These are phyloP conservation scores for Fusarium guadeloupense DNA, from an alignment of 2,329 filamentous ascomycete species.

Conservation along the genomic window DNA sequence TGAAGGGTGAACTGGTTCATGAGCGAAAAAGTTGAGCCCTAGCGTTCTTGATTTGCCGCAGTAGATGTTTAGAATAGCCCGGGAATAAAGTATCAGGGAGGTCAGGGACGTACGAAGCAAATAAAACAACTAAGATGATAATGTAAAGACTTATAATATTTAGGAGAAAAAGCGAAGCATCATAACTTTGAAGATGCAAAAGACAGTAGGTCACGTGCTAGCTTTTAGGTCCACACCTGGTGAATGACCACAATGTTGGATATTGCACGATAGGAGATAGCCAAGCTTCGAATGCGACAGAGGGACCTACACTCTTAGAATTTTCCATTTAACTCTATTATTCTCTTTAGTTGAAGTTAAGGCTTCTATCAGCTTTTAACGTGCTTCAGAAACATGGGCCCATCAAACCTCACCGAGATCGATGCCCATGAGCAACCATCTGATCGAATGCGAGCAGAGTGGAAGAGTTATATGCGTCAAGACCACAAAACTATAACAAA, in stretches of 20 bases:
- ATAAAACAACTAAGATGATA: too few relatives aligned
- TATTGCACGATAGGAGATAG: not conserved
- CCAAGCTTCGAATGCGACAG: not conserved
- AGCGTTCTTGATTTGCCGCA: not conserved
- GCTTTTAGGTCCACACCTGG: constrained; percentile 17
- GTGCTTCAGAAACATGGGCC: constrained; percentile 37
- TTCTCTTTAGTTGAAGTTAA: too few relatives aligned
- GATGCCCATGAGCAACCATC: constrained; percentile 85
- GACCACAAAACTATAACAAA: constrained; percentile 60
- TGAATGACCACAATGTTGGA: not conserved
- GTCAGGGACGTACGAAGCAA: too few relatives aligned
- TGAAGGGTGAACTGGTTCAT: not conserved
- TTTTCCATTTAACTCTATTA: not conserved
- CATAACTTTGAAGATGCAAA: not conserved
- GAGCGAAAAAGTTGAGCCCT: not conserved
- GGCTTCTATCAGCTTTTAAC: not conserved
- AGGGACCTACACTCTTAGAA: too few relatives aligned
- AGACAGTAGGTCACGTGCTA: constrained; percentile 21
- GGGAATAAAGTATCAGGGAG: too few relatives aligned
- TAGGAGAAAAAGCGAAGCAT: not conserved
- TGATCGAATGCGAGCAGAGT: constrained; percentile 71
- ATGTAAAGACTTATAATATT: too few relatives aligned
- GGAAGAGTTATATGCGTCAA: constrained; percentile 77
- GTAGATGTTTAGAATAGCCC: too few relatives aligned
- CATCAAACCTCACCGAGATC: constrained; percentile 54